Percentiles rank a stretch among this genome's conserved stretches.
Conservation (phyloP, 2,329 filamentous ascomycete genomes). For the Neocatenulostroma microsporum region DNA sequence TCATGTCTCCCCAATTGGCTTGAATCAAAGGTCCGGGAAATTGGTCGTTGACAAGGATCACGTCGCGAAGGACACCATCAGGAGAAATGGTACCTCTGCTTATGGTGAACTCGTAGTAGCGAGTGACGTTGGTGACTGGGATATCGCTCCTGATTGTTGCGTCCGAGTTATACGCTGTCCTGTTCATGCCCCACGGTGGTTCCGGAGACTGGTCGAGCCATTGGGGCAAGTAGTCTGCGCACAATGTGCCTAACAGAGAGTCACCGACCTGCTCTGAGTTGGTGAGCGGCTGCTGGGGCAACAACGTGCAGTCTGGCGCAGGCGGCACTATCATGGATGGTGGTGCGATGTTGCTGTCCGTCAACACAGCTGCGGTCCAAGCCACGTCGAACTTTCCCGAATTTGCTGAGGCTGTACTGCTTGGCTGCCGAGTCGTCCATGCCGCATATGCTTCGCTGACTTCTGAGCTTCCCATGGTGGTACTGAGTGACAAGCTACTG, state of each 20-base stretch:
- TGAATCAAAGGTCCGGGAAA: conserved; percentile 36
- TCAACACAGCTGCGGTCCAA: neutral
- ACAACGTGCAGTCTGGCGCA: conserved; percentile 6
- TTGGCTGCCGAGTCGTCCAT: no score
- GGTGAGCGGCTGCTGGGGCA: conserved; percentile 35
- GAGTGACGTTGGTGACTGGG: conserved; percentile 32
- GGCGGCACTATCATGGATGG: conserved; percentile 6
- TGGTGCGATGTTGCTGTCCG: conserved; percentile 1
- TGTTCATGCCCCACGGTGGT: conserved; percentile 22
- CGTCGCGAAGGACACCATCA: conserved; percentile 42
- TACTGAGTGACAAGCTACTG: conserved; percentile 1
- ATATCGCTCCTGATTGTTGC: conserved; percentile 21
- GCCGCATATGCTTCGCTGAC: no score
- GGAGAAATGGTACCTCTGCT: conserved; percentile 43
- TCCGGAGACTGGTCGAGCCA: conserved; percentile 16
- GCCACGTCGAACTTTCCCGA: neutral
- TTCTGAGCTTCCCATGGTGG: no score
- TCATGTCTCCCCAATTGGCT: conserved; percentile 54
- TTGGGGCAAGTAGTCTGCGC: conserved; percentile 21
- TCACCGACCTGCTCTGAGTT: conserved; percentile 32
- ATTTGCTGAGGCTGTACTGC: neutral
- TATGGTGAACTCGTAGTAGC: conserved; percentile 43
- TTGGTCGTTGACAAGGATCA: conserved; percentile 35
- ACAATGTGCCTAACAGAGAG: conserved; percentile 20
- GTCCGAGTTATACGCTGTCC: conserved; percentile 21